phyloP scores from a whole-genome alignment of 768 basidiomycete genomes.

The Rubroboletus pulcherrimus region DNA sequence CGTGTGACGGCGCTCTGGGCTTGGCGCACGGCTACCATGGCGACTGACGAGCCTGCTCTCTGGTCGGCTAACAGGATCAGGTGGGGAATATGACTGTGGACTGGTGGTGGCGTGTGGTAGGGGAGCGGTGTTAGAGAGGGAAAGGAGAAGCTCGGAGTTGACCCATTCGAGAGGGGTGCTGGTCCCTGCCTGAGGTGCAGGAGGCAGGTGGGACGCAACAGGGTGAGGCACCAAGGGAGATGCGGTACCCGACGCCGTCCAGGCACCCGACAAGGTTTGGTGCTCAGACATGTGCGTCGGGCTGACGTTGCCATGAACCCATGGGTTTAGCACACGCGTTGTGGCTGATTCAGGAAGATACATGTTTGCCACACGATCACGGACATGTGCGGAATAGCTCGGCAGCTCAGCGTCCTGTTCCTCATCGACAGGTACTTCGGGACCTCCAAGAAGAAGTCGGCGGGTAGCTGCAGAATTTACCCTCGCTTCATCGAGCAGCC shows the following conservation, averaged over 20 bases:
- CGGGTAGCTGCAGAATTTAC: slow-evolving; percentile 71
- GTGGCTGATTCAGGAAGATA: slow-evolving; percentile 61
- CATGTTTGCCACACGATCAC: slow-evolving; percentile 84
- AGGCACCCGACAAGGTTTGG: slow-evolving; percentile 17
- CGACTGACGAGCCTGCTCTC: slow-evolving; percentile 32
- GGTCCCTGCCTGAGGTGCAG: slow-evolving; percentile 41
- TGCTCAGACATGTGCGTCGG: slow-evolving; percentile 28
- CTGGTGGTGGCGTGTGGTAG: slow-evolving; percentile 14
- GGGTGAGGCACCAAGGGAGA: slow-evolving; percentile 40
- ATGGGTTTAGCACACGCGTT: slow-evolving; percentile 62
- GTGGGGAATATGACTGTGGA: slow-evolving; percentile 18
- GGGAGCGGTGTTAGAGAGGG: slow-evolving; percentile 42
- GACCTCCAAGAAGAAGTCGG: slow-evolving; percentile 41
- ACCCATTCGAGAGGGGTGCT: slow-evolving; percentile 68
- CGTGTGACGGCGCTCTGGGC: slow-evolving; percentile 47
- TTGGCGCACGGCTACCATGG: slow-evolving; percentile 46
- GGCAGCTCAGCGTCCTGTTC: slow-evolving; percentile 76
- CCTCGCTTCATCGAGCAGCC: slow-evolving; percentile 72
- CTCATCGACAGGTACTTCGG: slow-evolving; percentile 38
- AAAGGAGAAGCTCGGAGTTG: slow-evolving; percentile 79
- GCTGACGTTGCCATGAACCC: slow-evolving; percentile 44
- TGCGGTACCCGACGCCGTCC: slow-evolving; percentile 32
- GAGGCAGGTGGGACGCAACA: slow-evolving; percentile 31
- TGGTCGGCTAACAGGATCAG: slow-evolving; percentile 26
- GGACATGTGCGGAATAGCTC: slow-evolving; percentile 83